phyloP scores from a whole-genome alignment of 2,329 filamentous ascomycete species.

The Zasmidium citrigriseum region DNA sequence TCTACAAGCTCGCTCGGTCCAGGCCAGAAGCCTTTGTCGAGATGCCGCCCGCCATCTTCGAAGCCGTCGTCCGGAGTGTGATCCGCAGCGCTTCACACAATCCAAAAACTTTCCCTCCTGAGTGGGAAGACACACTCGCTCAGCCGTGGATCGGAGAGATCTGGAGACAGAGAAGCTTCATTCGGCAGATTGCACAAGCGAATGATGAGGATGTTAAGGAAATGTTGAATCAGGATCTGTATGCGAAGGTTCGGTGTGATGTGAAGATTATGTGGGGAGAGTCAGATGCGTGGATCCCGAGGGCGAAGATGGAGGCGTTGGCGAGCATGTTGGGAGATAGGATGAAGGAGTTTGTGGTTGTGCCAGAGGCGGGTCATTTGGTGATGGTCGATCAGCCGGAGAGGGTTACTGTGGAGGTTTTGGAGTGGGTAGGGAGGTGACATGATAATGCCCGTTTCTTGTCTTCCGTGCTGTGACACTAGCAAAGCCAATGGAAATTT shows the following conservation, averaged over 20 bases:
- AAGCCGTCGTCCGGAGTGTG: slow-evolving; percentile 42
- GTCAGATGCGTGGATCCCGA: slow-evolving; percentile 48
- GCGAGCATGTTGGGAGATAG: slow-evolving; percentile 31
- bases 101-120: slow-evolving; percentile 25
- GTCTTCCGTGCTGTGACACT: no score
- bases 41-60: slow-evolving; percentile 38
- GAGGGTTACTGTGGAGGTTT: slow-evolving; percentile 42
- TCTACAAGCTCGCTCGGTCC: slow-evolving; percentile 45
- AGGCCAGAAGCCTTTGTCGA: slow-evolving; percentile 29
- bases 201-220: slow-evolving; percentile 39
- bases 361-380: slow-evolving; percentile 47
- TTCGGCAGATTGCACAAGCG: slow-evolving; percentile 39
- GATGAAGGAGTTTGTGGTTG: slow-evolving; percentile 37
- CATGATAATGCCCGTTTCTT: no score
- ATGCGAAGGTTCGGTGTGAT: slow-evolving; percentile 33
- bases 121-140: slow-evolving; percentile 40
- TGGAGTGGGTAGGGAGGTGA: slow-evolving; percentile 34
- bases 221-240: slow-evolving; percentile 40
- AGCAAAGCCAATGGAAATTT: no score
- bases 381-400: slow-evolving; percentile 47
- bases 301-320: slow-evolving; percentile 39
- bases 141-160: slow-evolving; percentile 34
- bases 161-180: slow-evolving; percentile 39
- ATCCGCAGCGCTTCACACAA: slow-evolving; percentile 41
- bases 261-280: slow-evolving; percentile 49